Base-by-base conservation (phyloP, 495 filamentous ascomycete species). In the Podospora comata region DNA sequence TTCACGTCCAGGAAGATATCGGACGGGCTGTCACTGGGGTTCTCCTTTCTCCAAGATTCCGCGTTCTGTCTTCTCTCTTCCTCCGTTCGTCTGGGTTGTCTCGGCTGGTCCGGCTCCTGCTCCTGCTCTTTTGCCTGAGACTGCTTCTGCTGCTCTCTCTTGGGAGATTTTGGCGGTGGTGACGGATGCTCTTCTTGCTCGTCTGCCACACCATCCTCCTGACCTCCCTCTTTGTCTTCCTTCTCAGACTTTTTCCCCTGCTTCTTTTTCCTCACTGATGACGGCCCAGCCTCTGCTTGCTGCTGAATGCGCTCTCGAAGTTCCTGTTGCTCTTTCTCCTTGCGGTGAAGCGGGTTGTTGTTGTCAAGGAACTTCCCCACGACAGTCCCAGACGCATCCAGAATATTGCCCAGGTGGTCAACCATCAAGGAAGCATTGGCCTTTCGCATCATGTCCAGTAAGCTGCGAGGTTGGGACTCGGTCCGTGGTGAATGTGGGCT, bases 1-100 rank as follows among this genome's bases (percentile, higher is more conserved):
- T 85, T 85, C 58, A 85, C 82, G 65, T 85, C 83, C 65, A 85
- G 63, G 54, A 83, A 84, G 19, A 85, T 80, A 68, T 85, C 82
- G 1, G 82, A 84, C 9, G 82, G 82, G 69, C 82, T 83, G 54
- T 78, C 77, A 4, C 65, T 70, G 2, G 76, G 76, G 27, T 76
- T 77, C 65, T 78, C 77, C 65, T 79, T 79, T 63, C 75, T 73
- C 76, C 73, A 78, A 1, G 68, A 70, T 34, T 79, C 76, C 0
- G 80, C 79, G 44, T 83, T 83, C 11, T 74, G 71, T 44, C 72
- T 76, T 59, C 76, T 73, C 64, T 81, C 77, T 13, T 77, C 72
- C 26, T 77, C 72, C 0, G 73, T 77, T 23, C 71, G 73, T 28
- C 65, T 58, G 60, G 68, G 39, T 48, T 5, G 62, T 20, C 60